Evolutionary conservation across 495 filamentous ascomycete genomes (phyloP).

Genomic region (Penicillium riverlandense): DNA sequence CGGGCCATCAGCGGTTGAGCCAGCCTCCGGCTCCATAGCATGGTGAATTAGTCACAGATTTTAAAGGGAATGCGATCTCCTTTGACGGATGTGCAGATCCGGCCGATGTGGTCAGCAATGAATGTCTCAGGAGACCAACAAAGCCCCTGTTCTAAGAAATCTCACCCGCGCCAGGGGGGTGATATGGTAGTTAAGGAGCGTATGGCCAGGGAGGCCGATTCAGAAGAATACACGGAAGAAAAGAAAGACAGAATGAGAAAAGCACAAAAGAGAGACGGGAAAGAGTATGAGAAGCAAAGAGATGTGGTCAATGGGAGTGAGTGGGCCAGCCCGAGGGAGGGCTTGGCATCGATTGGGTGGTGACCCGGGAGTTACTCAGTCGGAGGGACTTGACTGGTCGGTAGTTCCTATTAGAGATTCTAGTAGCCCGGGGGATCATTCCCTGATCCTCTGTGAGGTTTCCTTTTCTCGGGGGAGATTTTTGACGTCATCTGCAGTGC

Average conservation of each 20-base stretch:
- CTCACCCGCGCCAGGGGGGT: too few species aligned
- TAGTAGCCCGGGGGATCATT: too few species aligned
- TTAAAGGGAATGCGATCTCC: neutral
- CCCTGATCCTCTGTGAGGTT: too few species aligned
- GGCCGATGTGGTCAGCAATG: constrained; percentile 1
- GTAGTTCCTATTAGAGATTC: too few species aligned
- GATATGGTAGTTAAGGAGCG: too few species aligned
- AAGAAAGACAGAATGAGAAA: constrained; percentile 1
- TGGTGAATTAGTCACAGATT: constrained; percentile 3
- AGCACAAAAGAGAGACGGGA: constrained; percentile 3
- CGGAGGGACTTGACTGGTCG: too few species aligned
- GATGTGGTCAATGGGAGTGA: neutral
- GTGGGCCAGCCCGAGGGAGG: too few species aligned
- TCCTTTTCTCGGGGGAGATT: too few species aligned
- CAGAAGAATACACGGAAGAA: neutral
- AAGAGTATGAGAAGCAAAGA: constrained; percentile 11
- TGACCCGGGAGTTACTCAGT: too few species aligned
- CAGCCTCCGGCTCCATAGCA: constrained; percentile 14
- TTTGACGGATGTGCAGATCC: neutral
- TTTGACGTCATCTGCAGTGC: too few species aligned
- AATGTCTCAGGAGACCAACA: neutral
- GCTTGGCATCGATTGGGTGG: too few species aligned
- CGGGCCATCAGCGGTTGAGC: constrained; percentile 14
- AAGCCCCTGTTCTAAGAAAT: too few species aligned
- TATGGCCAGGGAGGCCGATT: constrained; percentile 1